These are phyloP conservation scores for Lycium ferocissimum DNA, from an alignment of 257 asterid species.

Conservation along the genomic window DNA sequence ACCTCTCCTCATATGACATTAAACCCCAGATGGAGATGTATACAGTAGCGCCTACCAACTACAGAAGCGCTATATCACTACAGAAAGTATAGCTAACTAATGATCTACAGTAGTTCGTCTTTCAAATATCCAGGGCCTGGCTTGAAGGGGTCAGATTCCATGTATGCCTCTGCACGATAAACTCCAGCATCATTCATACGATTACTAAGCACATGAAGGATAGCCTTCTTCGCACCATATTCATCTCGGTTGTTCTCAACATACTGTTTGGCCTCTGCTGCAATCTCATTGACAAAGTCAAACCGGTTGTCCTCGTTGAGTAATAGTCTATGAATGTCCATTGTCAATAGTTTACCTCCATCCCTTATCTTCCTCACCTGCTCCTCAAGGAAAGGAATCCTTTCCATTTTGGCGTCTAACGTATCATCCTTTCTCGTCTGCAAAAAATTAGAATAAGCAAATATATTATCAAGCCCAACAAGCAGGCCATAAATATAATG, in stretches of 20 bases:
- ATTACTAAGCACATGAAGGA: conserved; percentile 88
- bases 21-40: neutral
- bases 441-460: neutral
- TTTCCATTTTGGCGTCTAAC: conserved; percentile 61
- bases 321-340: conserved; percentile 82
- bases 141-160: conserved; percentile 78
- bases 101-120: conserved; percentile 50
- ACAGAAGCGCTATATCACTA: neutral
- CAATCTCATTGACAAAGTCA: conserved; percentile 83
- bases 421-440: conserved; percentile 70
- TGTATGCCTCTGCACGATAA: conserved; percentile 81
- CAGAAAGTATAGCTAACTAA: neutral
- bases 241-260: conserved; percentile 93
- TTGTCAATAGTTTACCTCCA: conserved; percentile 63
- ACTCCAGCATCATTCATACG: conserved; percentile 91
- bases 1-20: neutral
- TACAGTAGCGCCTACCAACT: neutral
- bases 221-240: conserved; percentile 87
- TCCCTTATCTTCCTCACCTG: conserved; percentile 82
- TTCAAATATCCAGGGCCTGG: conserved; percentile 89
- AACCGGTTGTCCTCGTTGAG: conserved; percentile 85
- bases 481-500: neutral
- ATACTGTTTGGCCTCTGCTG: conserved; percentile 89
- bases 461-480: neutral
- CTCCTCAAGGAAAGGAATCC: conserved; percentile 91